phyloP scores from a whole-genome alignment of 495 filamentous ascomycete genomes.

The Tuber aestivum region DNA sequence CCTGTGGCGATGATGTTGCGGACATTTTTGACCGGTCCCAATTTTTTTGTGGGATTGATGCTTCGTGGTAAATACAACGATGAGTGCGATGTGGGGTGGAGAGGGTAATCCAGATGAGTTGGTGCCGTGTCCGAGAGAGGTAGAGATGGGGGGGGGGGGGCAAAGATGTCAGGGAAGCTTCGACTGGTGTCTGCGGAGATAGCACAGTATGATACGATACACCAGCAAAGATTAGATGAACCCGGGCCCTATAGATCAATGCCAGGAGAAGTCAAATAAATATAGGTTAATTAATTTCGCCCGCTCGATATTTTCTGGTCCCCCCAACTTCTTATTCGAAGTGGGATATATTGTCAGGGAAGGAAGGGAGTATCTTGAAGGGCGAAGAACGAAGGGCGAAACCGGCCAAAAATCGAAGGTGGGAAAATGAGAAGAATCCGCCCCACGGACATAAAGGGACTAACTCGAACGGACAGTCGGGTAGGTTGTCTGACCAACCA shows the following conservation, averaged over 20 bases:
- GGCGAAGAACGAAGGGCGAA: neutral
- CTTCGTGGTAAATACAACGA: neutral
- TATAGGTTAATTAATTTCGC: neutral
- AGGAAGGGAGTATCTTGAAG: neutral
- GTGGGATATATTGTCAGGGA: neutral
- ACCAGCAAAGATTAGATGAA: constrained; percentile 6
- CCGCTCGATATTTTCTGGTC: neutral
- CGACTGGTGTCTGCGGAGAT: neutral
- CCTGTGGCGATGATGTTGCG: constrained; percentile 17
- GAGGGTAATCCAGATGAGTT: neutral
- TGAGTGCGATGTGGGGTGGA: constrained; percentile 6
- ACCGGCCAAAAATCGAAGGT: neutral
- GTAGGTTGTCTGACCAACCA: neutral
- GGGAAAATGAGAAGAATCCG: neutral
- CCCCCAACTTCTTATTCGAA: neutral
- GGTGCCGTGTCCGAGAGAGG: neutral
- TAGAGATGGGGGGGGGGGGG: neutral
- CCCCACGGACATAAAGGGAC: neutral
- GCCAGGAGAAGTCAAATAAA: neutral
- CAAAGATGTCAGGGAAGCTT: neutral
- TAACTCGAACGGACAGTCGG: neutral
- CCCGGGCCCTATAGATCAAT: neutral
- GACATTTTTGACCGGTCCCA: constrained; percentile 20
- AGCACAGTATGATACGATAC: neutral
- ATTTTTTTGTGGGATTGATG: constrained; percentile 4